phyloP scores from a whole-genome alignment of 495 filamentous ascomycete genomes.

The Aspergillus diversus region DNA sequence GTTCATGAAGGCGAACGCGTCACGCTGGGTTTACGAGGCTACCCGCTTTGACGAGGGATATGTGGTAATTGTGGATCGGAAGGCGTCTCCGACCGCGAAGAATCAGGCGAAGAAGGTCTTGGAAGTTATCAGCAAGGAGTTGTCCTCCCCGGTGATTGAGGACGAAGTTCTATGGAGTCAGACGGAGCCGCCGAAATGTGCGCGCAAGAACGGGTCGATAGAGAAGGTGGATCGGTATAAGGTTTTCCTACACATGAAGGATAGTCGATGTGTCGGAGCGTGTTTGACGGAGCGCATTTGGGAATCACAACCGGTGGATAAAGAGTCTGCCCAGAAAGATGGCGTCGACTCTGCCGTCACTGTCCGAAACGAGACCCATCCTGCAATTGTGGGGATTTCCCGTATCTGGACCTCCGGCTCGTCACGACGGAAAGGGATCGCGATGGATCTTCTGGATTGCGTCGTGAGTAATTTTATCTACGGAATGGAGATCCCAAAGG shows the following conservation, averaged over 20 bases:
- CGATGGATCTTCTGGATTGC: slow-evolving; percentile 62
- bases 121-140: slow-evolving; percentile 67
- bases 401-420: slow-evolving; percentile 72
- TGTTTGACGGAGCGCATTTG: slow-evolving; percentile 69
- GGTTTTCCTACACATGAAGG: slow-evolving; percentile 65
- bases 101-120: slow-evolving; percentile 64
- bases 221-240: slow-evolving; percentile 61
- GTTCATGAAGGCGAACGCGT: slow-evolving; percentile 52
- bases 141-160: slow-evolving; percentile 63
- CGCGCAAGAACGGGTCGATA: slow-evolving; percentile 33
- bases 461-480: slow-evolving; percentile 67
- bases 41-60: slow-evolving; percentile 52
- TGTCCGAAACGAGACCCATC: slow-evolving; percentile 40
- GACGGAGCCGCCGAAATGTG: slow-evolving; percentile 43
- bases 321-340: slow-evolving; percentile 31
- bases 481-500: slow-evolving; percentile 65
- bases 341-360: slow-evolving; percentile 48
- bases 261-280: slow-evolving; percentile 66
- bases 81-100: slow-evolving; percentile 54
- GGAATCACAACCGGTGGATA: slow-evolving; percentile 56
- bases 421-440: slow-evolving; percentile 63
- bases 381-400: slow-evolving; percentile 68
- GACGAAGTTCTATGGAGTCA: slow-evolving; percentile 64
- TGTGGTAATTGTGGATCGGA: slow-evolving; percentile 61
- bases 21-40: slow-evolving; percentile 51